Evolutionary conservation across 495 filamentous ascomycete genomes (phyloP), one percentile per base, ranked within the genome.

Genomic region (Terfezia boudieri): DNA sequence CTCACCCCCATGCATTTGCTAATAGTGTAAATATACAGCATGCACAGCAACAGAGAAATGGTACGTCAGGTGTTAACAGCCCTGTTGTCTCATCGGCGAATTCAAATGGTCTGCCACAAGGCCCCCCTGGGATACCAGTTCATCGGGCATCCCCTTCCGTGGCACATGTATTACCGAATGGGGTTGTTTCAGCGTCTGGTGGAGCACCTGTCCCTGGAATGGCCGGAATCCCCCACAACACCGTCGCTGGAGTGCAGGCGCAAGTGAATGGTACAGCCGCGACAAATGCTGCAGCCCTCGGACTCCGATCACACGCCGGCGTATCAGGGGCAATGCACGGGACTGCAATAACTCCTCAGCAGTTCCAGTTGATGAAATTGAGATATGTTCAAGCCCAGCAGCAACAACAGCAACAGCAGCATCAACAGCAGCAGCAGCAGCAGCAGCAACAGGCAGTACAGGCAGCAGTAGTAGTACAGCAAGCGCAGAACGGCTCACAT

Each of bases 381-480:
- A 20, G 23, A 51, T 23, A 51, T 5, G 16, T 5, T 22, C 49
- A 51, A 26, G 20, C 9, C 14, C 43, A 48, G 43, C 43, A 48
- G 9, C 43, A 48, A 3, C 20, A 7, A 7, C 56, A 55, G 58
- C 56, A 59, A 52, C 61, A 64, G 52, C 60, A 58, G 37, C 58
- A 60, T 32, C 51, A 52, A 41, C 55, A 64, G 26, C 26, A 20
- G 20, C 20, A 20, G 52, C 61, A 64, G 52, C 60, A 58, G 43
- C 58, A 60, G 35, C 51, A 52, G 46, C 55, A 64, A 7, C 26
- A 32, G 7, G 26, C 7, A 32, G 26, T 7, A 32, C 26, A 32
- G 2, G 26, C 7, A 32, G 26, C 26, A 32, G 26, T 7, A 32
- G 26, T 32, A 9, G 17, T 46, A 8, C 41, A 46, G 2, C 41